Evolutionary conservation across 2,329 filamentous ascomycete species (phyloP).

Genomic region (Aspergillus viridinutans): DNA sequence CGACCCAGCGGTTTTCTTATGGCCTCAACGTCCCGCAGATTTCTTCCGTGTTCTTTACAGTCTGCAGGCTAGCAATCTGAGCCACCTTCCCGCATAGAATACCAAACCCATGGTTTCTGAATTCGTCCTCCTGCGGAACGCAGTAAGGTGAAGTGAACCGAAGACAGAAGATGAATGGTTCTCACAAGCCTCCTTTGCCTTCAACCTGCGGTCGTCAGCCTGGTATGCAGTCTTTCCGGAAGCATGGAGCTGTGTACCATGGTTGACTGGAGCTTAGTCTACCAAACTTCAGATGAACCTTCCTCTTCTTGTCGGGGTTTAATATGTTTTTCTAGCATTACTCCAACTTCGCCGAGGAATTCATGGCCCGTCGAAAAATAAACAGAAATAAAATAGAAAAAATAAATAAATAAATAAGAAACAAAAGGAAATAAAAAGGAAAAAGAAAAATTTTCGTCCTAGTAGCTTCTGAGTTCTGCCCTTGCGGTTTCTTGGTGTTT

Average conservation of each 20-base stretch:
- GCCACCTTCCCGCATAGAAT: neutral
- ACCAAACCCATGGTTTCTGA: constrained; percentile 2
- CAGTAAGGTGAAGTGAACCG: constrained; percentile 10
- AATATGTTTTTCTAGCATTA: neutral
- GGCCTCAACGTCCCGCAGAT: neutral
- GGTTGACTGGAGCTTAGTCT: constrained; percentile 16
- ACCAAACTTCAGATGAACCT: constrained; percentile 13
- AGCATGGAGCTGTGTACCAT: constrained; percentile 11
- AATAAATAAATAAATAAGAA: too few relatives aligned
- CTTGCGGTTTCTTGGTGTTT: neutral
- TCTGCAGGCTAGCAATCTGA: neutral
- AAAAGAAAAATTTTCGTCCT: neutral
- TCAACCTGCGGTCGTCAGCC: constrained; percentile 1
- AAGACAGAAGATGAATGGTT: constrained; percentile 1
- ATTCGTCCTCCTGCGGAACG: neutral
- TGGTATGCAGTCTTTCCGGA: constrained; percentile 1
- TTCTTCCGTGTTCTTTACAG: neutral
- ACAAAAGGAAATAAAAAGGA: too few relatives aligned
- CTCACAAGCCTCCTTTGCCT: neutral
- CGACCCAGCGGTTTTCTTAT: neutral
- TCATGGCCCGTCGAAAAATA: neutral
- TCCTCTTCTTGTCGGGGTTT: neutral
- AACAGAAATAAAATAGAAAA: neutral
- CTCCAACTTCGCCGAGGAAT: neutral
- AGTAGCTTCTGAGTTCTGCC: too few relatives aligned